Percentiles rank a stretch among this genome's conserved stretches.
Evolutionary conservation across 805 yeast species (phyloP).

Genomic region (Candida koratica): DNA sequence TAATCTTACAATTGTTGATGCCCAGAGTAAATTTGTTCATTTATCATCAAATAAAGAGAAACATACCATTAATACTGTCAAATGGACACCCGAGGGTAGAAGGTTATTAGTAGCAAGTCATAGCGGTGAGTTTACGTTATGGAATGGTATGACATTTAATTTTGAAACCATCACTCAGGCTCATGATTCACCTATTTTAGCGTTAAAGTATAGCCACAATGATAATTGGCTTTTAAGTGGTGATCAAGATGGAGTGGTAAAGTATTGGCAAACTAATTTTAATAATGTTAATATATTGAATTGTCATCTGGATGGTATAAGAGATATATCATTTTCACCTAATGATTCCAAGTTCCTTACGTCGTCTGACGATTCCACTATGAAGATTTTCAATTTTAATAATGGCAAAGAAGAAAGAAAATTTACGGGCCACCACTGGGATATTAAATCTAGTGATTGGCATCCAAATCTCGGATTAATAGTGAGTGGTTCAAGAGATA

Average conservation of each 20-base stretch:
- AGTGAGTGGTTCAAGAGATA: constrained; percentile 94
- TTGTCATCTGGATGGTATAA: constrained; percentile 76
- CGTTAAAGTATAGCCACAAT: constrained; percentile 76
- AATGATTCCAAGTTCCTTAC: constrained; percentile 90
- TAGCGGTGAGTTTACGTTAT: constrained; percentile 92
- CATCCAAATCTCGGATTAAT: constrained; percentile 83
- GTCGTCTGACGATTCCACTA: constrained; percentile 84
- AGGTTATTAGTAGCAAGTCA: constrained; percentile 84
- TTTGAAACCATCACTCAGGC: constrained; percentile 99
- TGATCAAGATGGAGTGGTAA: constrained; percentile 86
- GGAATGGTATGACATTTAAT: constrained; percentile 94
- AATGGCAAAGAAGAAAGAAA: constrained; percentile 78
- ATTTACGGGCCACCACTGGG: constrained; percentile 96
- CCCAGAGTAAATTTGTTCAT: constrained; percentile 81
- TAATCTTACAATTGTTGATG: constrained; percentile 52
- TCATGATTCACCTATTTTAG: constrained; percentile 84
- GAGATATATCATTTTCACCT: constrained; percentile 87
- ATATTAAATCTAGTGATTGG: constrained; percentile 96
- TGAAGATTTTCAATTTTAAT: constrained; percentile 93
- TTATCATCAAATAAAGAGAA: constrained; percentile 85
- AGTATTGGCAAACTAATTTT: constrained; percentile 97
- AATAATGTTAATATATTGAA: constrained; percentile 81
- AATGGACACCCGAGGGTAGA: constrained; percentile 97
- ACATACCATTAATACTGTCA: constrained; percentile 84
- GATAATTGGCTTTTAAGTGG: constrained; percentile 95